Percentiles rank a stretch among this genome's conserved stretches.
These are phyloP conservation scores for Termitomyces sp. DNA, from an alignment of 768 basidiomycete species.

Conservation along the genomic window DNA sequence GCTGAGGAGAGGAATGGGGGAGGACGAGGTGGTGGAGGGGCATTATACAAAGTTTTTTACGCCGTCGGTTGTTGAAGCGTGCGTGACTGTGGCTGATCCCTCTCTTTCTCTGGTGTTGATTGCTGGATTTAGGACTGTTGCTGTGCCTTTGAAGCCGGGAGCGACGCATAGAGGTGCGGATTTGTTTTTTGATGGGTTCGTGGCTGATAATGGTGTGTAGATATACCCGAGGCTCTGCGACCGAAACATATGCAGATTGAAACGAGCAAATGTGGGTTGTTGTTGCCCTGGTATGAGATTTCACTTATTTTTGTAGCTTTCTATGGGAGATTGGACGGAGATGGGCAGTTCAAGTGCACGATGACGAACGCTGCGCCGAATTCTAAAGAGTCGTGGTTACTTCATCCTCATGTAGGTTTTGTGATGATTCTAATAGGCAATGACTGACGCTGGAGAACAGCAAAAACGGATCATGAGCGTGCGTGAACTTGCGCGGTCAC, in stretches of 20 bases:
- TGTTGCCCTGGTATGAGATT: too few relatives aligned
- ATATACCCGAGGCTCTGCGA: slow-evolving; percentile 38
- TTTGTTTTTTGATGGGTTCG: neutral
- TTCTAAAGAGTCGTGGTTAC: slow-evolving; percentile 40
- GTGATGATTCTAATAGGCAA: neutral
- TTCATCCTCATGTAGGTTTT: slow-evolving; percentile 39
- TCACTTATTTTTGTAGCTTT: slow-evolving; percentile 30
- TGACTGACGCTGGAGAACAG: slow-evolving; percentile 27
- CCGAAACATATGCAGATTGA: slow-evolving; percentile 30
- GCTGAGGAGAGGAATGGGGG: slow-evolving; percentile 27
- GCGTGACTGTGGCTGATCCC: slow-evolving; percentile 15
- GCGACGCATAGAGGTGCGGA: slow-evolving; percentile 49
- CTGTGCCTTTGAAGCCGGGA: slow-evolving; percentile 47
- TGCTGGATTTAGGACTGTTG: slow-evolving; percentile 38
- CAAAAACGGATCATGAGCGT: slow-evolving; percentile 71
- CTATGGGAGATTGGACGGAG: slow-evolving; percentile 54
- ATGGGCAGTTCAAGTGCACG: slow-evolving; percentile 59
- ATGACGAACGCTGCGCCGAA: slow-evolving; percentile 55
- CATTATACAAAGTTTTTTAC: slow-evolving; percentile 55
- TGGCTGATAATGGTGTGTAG: slow-evolving; percentile 22
- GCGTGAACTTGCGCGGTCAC: slow-evolving; percentile 67
- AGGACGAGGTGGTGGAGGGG: slow-evolving; percentile 37
- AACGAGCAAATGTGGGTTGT: slow-evolving; percentile 12
- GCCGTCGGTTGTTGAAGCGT: slow-evolving; percentile 49
- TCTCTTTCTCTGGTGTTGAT: neutral